Conservation (phyloP, 2,329 filamentous ascomycete genomes). For the Setomelanomma holmii region DNA sequence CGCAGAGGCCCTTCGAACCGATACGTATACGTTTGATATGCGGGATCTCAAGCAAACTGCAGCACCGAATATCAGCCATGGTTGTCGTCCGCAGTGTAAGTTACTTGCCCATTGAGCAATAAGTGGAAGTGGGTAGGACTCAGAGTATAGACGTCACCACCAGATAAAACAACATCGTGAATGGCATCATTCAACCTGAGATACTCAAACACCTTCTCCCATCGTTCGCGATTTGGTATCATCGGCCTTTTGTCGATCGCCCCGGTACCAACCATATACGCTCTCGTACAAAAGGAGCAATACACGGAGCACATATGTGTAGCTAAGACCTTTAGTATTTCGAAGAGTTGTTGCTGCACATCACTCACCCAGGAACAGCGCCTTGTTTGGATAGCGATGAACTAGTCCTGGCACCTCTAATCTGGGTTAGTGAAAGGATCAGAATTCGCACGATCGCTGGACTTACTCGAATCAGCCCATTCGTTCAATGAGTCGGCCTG, state of each 20-base stretch:
- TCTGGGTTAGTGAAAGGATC: background rate
- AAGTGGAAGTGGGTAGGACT: background rate
- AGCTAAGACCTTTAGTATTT: slow-evolving; percentile 35
- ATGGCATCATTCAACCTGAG: slow-evolving; percentile 59
- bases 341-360: too few relatives aligned
- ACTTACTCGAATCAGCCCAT: slow-evolving; percentile 47
- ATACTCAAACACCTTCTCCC: slow-evolving; percentile 61
- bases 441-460: background rate
- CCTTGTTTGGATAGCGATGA: background rate
- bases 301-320: slow-evolving; percentile 66
- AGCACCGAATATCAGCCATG: background rate
- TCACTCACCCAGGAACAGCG: background rate
- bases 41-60: slow-evolving; percentile 57
- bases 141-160: slow-evolving; percentile 55
- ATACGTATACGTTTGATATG: slow-evolving; percentile 66
- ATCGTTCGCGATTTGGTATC: slow-evolving; percentile 51
- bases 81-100: background rate
- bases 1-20: slow-evolving; percentile 66
- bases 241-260: slow-evolving; percentile 48
- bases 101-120: background rate
- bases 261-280: slow-evolving; percentile 64
- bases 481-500: slow-evolving; percentile 64
- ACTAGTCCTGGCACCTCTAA: background rate
- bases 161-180: slow-evolving; percentile 66
- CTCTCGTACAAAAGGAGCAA: slow-evolving; percentile 66